Base-by-base conservation (phyloP, 176 grass and related monocot genomes). In the Puccinellia tenuiflora region DNA sequence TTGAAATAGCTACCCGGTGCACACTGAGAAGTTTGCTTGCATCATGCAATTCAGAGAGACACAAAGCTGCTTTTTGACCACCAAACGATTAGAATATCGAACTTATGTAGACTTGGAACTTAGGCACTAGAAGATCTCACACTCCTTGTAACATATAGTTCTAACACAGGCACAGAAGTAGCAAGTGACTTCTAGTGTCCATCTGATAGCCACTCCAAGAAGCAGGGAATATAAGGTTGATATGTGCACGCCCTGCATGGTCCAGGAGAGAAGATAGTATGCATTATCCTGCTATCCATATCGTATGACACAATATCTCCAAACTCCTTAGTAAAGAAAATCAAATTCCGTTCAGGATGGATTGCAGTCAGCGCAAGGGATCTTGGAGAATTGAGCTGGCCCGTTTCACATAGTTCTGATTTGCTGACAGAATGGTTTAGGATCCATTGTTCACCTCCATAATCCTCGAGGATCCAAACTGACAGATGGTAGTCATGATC, bases 191-290 rank as follows among this genome's bases (percentile, higher is more conserved):
- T 76, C 61, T 79, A 63, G 17, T 18, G 76, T 42, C 17, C 76
- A 63, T 79, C 39, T 13, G 76, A 61, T 46, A 79, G 42, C 59
- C 39, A 79, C 18, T 64, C 57, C 3, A 10, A 46, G 24, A 79
- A 64, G 57, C 57, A 47, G 10, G 77, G 57, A 16, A 79, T 30
- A n/a, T 65, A 79, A n/a, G 60, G 77, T 50, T 65, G 40, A 79
- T 66, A 79, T 5, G 10, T 18, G 20, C 11, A 4, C 18, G 12
- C 17, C 29, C 5, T 22, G 11, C 8, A 6, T 7, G 20, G 7
- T 15, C 26, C 26, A 79, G 63, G 40, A 50, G 28, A 34, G 60
- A 29, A 34, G 26, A 66, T 34, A 48, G 31, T 45, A 22, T 45
- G 28, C 28, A 48, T 45, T 22, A 64, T 13, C 57, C 34, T 12